Percentiles rank a stretch among this genome's conserved stretches.
phyloP scores from a whole-genome alignment of 2,329 filamentous ascomycete species.

The Septoria petroselini region DNA sequence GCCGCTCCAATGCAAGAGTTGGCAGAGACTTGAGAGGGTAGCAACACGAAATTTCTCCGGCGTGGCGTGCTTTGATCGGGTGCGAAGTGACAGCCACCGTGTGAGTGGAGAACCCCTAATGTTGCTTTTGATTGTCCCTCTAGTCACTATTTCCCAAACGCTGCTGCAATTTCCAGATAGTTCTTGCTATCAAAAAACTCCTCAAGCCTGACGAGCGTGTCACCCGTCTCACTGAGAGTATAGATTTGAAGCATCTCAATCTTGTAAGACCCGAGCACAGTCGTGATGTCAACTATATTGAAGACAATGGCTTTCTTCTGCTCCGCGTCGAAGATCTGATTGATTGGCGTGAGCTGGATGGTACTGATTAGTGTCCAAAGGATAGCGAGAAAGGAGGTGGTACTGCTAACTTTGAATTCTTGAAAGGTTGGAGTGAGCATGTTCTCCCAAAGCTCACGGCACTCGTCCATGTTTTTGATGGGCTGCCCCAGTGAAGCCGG shows the following conservation, averaged over 20 bases:
- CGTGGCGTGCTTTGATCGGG: no score
- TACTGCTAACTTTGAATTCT: background rate
- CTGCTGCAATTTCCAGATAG: background rate
- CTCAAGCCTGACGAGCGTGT: background rate
- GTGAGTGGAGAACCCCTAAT: no score
- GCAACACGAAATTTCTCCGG: no score
- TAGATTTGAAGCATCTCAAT: slow-evolving; percentile 10
- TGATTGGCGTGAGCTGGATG: background rate
- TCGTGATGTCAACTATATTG: background rate
- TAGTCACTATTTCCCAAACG: no score
- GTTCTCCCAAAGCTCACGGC: background rate
- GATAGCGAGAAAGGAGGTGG: no score
- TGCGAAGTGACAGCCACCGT: no score
- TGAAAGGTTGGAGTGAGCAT: slow-evolving; percentile 2
- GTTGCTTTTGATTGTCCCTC: no score
- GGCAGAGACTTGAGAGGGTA: no score
- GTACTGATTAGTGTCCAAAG: background rate
- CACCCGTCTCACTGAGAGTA: background rate
- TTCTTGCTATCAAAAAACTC: slow-evolving; percentile 9
- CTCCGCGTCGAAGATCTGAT: background rate
- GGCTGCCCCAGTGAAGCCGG: slow-evolving; percentile 1
- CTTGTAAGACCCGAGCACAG: background rate
- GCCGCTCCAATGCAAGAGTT: no score
- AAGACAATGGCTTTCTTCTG: slow-evolving; percentile 1
- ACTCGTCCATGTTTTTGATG: background rate